Base-by-base conservation (phyloP, 352 stramenopile species). In the Pythium monospermum region DNA sequence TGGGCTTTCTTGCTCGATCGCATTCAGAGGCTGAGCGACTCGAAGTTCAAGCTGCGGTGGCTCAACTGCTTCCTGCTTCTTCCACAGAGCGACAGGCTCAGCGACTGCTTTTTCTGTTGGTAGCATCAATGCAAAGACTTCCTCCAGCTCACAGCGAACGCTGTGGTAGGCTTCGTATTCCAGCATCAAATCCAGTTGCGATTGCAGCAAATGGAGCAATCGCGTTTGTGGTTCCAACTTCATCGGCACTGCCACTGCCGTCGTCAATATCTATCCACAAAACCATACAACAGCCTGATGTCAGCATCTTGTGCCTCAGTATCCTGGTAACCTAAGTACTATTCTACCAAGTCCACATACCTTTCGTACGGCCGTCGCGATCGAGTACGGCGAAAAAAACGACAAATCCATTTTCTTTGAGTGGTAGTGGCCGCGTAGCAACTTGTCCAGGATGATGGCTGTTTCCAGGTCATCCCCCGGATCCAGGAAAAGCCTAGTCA, bases 401-500 rank as follows among this genome's bases (percentile, higher is more conserved):
- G 42, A 28, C 6, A 38, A 15, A 13, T n/a, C n/a, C n/a, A n/a
- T n/a, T n/a, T n/a, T n/a, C n/a, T n/a, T 30, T 49, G 21, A 55
- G 23, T 1, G n/a, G 12, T 3, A 7, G 7, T 16, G 4, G 12
- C 33, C 27, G 15, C 1, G n/a, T 8, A 21, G 33, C 19, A 64
- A 11, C 26, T 55, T 52, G 19, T 50, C 28, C 0, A 59, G 12
- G 15, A 64, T 2, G 5, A 53, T 59, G 4, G n/a, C 37, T 4
- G 30, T 27, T 23, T 59, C 49, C 11, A 28, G 22, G 12, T 50
- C 30, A 16, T 64, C 31, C 1, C 49, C 49, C 2, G 11, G 12
- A 1, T 58, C 48, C 4, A 64, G 27, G 26, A 59, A 64, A 6
- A 64, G 18, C 6, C 48, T 28, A 0, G 27, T 35, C 11, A 50